These are phyloP conservation scores for Thinopyrum obtusiflorum DNA, from an alignment of 202 grass and related monocot genomes.

Conservation along the genomic window DNA sequence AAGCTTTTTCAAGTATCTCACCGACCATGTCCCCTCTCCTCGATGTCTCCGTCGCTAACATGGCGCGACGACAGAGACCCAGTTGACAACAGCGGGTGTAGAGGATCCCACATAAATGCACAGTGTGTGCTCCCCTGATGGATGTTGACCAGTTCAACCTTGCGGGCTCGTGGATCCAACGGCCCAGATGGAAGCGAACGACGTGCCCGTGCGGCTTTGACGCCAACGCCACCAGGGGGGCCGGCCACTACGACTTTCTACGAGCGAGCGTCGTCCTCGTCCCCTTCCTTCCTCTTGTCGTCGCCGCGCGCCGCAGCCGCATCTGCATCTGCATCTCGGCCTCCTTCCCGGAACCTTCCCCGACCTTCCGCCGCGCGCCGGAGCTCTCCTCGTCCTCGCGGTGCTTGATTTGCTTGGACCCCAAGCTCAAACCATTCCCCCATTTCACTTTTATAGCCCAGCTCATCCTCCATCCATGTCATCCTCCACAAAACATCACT, in stretches of 20 bases:
- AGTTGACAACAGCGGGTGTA: neutral
- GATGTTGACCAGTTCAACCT: conserved; percentile 3
- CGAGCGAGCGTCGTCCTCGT: neutral
- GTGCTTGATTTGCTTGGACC: neutral
- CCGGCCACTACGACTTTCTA: neutral
- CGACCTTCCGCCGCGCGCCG: neutral
- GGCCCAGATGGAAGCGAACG: neutral
- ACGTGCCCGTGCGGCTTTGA: neutral
- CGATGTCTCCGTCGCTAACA: too few species aligned
- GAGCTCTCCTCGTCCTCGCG: neutral
- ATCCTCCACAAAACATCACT: neutral
- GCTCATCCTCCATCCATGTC: neutral
- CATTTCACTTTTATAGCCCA: neutral
- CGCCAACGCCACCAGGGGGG: neutral
- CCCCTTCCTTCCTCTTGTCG: neutral
- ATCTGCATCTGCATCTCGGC: neutral
- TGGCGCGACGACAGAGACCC: neutral
- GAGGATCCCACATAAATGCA: neutral
- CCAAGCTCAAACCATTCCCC: neutral
- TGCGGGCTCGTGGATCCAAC: neutral
- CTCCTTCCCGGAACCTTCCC: conserved; percentile 13
- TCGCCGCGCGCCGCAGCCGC: neutral
- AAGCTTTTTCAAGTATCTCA: neutral
- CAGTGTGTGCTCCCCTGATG: neutral
- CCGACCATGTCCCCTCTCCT: neutral